phyloP scores from a whole-genome alignment of 2,329 filamentous ascomycete species.

The Eutypella sp. region DNA sequence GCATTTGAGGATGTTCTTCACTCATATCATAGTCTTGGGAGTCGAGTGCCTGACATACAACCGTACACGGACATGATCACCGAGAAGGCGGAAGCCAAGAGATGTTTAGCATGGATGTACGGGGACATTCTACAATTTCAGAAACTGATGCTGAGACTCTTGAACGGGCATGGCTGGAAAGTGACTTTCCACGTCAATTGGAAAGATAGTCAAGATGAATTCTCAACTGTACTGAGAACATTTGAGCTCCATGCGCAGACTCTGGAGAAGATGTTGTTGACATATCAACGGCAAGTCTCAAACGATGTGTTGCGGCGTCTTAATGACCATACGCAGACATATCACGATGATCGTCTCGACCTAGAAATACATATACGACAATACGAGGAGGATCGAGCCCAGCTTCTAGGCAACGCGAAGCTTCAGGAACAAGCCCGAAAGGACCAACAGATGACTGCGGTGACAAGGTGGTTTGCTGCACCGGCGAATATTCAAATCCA shows the following conservation, averaged over 20 bases:
- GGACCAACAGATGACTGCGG: slow-evolving; percentile 5
- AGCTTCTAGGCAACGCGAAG: not conserved
- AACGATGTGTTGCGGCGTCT: slow-evolving; percentile 4
- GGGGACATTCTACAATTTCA: slow-evolving; percentile 18
- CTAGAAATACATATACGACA: slow-evolving; percentile 6
- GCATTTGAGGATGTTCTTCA: slow-evolving; percentile 14
- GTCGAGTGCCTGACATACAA: slow-evolving; percentile 9
- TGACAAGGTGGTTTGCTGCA: slow-evolving; percentile 14
- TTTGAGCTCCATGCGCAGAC: slow-evolving; percentile 5
- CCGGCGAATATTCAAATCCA: slow-evolving; percentile 4
- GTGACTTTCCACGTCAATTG: slow-evolving; percentile 10
- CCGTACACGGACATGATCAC: slow-evolving; percentile 8
- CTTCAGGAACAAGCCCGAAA: slow-evolving; percentile 8
- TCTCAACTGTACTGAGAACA: slow-evolving; percentile 1
- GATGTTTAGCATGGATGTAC: slow-evolving; percentile 18
- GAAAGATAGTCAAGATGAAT: slow-evolving; percentile 9
- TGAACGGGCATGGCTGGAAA: slow-evolving; percentile 6
- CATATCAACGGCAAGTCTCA: slow-evolving; percentile 2
- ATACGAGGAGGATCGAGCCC: slow-evolving; percentile 10
- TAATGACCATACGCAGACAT: slow-evolving; percentile 9
- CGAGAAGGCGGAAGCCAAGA: slow-evolving; percentile 9
- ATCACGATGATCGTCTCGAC: slow-evolving; percentile 6
- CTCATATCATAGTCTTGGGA: slow-evolving; percentile 15
- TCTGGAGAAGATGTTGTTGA: slow-evolving; percentile 4
- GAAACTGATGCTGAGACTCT: slow-evolving; percentile 10